Evolutionary conservation across 2,329 filamentous ascomycete genomes (phyloP).

Genomic region (Pseudodiploospora longispora): DNA sequence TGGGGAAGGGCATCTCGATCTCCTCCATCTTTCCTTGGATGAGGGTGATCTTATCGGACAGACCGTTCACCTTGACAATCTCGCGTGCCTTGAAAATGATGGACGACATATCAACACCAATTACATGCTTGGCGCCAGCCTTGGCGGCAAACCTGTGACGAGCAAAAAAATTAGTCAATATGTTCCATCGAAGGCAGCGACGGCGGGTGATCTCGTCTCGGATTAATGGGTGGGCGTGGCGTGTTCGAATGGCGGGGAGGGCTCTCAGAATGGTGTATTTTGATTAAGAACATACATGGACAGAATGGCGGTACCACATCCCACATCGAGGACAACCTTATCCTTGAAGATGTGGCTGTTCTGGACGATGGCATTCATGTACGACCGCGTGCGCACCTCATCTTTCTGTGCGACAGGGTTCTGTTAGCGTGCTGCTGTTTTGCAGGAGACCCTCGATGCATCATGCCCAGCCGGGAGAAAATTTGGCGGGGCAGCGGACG

Average conservation of each 20-base stretch:
- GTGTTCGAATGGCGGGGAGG: not conserved
- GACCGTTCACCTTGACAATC: constrained; percentile 86
- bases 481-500: constrained; percentile 7
- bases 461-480: not conserved
- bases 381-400: constrained; percentile 91
- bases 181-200: not conserved
- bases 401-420: constrained; percentile 62
- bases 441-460: not conserved
- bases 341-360: constrained; percentile 89
- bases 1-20: constrained; percentile 81
- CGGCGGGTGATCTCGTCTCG: not conserved
- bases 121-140: constrained; percentile 95
- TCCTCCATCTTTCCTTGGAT: constrained; percentile 99
- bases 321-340: constrained; percentile 85
- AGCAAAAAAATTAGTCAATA: constrained; percentile 5
- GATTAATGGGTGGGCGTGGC: not conserved
- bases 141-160: constrained; percentile 80
- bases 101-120: constrained; percentile 98
- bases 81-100: constrained; percentile 98
- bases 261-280: constrained; percentile 5
- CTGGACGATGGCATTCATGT: constrained; percentile 95
- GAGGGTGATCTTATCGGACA: constrained; percentile 93
- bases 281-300: constrained; percentile 67
- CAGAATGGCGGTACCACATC: constrained; percentile 94
- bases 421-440: constrained; percentile 12